Base-by-base conservation (phyloP, 495 filamentous ascomycete genomes). In the Aspergillus campestris region DNA sequence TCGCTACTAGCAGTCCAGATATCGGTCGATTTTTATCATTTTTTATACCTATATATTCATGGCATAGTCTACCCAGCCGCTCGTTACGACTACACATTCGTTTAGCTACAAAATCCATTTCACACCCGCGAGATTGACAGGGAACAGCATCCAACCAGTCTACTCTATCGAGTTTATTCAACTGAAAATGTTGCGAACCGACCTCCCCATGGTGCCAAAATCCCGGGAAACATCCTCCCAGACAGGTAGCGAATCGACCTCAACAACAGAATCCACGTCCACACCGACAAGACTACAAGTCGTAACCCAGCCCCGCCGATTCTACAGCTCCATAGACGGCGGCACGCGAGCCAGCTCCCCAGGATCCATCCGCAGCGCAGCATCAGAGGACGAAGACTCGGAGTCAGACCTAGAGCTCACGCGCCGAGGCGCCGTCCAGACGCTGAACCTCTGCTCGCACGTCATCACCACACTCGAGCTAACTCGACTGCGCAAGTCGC, bases 401-500 rank as follows among this genome's bases (percentile, higher is more conserved):
- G 18, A 24, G 18, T 24, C 18, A 24, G 18, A 24, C 3, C 29
- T 56, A 5, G 44, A 56, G 14, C 35, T 49, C 28, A 51, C 52
- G 0, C 50, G 55, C n/a, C 33, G 38, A 5, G 45, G 46, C 13
- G 52, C 55, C 8, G 30, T 56, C 6, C 44, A 53, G 9, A 61
- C 55, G 2, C 49, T 61, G 34, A 28, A 40, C 3, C 42, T 53
- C 11, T 61, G 58, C 32, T 52, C 52, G 29, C 42, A 51, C 18
- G 52, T 54, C 24, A 56, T 61, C 38, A 40, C 58, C 2, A 39
- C 45, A 12, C 49, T 58, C 6, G 58, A 61, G 34, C 34, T 58
- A 8, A 55, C 50, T 8, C 53, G 58, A 3, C 47, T 61, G 27
- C 52, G 48, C 38, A 58, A 58, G n/a, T 56, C 58, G 7, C 52